These are phyloP conservation scores for Peniophora sp. DNA, from an alignment of 1,284 basidiomycete species.

Conservation along the genomic window DNA sequence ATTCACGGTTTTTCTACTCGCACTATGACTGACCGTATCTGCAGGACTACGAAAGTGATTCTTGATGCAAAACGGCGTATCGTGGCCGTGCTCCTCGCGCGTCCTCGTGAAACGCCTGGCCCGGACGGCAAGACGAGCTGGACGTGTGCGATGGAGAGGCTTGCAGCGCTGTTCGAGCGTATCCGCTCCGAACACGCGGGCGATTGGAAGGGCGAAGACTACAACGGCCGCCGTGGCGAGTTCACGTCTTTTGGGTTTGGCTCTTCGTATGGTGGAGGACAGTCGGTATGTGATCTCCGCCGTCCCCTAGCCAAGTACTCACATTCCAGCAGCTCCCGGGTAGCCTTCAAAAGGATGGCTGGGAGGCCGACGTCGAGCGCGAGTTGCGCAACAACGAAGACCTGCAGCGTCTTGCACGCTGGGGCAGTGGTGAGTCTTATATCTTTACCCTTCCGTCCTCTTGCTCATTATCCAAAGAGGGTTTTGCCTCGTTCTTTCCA, in stretches of 20 bases:
- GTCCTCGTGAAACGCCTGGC: not conserved
- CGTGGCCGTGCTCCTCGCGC: not conserved
- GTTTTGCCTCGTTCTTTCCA: constrained; percentile 1
- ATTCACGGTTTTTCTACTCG: too few species aligned
- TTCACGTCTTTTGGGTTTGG: not conserved
- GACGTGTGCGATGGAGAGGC: not conserved
- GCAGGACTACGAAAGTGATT: not conserved
- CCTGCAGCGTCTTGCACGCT: constrained; percentile 1
- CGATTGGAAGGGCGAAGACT: not conserved
- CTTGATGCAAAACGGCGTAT: not conserved
- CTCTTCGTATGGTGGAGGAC: constrained; percentile 2
- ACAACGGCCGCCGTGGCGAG: not conserved
- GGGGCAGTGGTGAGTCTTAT: not conserved
- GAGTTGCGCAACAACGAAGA: not conserved
- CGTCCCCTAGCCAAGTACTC: not conserved
- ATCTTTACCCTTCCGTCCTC: not conserved
- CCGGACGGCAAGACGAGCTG: not conserved
- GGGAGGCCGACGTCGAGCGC: not conserved
- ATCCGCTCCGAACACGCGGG: not conserved
- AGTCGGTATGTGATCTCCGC: not conserved
- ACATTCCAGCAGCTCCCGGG: not conserved
- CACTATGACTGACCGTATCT: too few species aligned
- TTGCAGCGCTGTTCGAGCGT: not conserved
- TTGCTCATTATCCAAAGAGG: not conserved
- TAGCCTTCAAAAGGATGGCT: not conserved